Percentiles rank a stretch among this genome's conserved stretches.
Conservation (phyloP, 1,284 basidiomycete species). For the Leccinum pseudoinsigne region DNA sequence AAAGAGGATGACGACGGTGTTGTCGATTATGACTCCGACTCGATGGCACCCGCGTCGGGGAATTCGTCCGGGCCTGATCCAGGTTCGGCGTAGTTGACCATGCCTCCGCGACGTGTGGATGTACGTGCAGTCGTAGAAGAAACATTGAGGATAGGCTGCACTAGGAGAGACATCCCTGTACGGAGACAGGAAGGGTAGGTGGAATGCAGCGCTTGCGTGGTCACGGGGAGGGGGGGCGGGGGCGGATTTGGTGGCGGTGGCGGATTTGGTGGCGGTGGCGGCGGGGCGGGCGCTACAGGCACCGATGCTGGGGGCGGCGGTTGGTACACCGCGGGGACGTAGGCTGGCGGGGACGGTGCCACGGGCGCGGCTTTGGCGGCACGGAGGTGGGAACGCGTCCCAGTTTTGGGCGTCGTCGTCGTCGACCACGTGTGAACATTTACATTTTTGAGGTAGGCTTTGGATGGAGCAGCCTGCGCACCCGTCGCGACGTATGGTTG, state of each 20-base stretch:
- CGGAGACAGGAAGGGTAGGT: conserved; percentile 91
- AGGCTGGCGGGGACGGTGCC: conserved; percentile 33
- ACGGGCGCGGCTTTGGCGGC: conserved; percentile 35
- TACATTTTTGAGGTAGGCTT: conserved; percentile 52
- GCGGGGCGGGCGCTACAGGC: conserved; percentile 21
- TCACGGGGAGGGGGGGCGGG: conserved; percentile 54
- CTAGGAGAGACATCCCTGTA: conserved; percentile 85
- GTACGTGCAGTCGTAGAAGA: conserved; percentile 42
- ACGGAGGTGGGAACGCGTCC: conserved; percentile 33
- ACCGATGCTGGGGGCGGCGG: conserved; percentile 23
- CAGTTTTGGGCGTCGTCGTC: conserved; percentile 25
- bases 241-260: conserved; percentile 43
- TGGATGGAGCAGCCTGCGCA: conserved; percentile 42
- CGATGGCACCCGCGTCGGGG: conserved; percentile 74
- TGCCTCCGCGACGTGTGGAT: conserved; percentile 57
- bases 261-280: conserved; percentile 37
- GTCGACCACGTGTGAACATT: conserved; percentile 64
- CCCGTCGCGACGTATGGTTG: conserved; percentile 45
- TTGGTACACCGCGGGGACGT: conserved; percentile 34
- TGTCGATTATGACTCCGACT: conserved; percentile 47
- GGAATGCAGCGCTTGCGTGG: conserved; percentile 74
- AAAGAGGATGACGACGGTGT: not conserved
- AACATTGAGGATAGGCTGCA: conserved; percentile 79
- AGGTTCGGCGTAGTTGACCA: conserved; percentile 88
- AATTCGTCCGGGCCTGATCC: conserved; percentile 75